phyloP scores from a whole-genome alignment of 202 grass and related monocot genomes.

The Panicum hallii region DNA sequence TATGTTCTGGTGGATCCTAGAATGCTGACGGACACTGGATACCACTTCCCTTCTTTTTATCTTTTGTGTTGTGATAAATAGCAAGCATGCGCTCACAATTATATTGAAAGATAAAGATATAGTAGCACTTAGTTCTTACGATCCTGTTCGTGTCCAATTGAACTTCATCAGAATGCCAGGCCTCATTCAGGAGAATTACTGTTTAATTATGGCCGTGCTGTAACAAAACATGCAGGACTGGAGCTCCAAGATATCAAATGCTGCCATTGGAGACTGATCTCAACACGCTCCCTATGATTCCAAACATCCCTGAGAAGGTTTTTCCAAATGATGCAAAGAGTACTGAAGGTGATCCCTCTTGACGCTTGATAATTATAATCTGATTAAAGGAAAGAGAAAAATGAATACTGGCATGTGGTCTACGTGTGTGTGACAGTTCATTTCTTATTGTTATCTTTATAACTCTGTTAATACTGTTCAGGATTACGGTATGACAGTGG shows the following conservation, averaged over 20 bases:
- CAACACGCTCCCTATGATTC: slow-evolving; percentile 76
- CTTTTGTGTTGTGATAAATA: background rate
- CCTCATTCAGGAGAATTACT: slow-evolving; percentile 18
- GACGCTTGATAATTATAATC: slow-evolving; percentile 24
- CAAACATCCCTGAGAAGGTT: slow-evolving; percentile 76
- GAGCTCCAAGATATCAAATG: slow-evolving; percentile 96
- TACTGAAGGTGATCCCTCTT: slow-evolving; percentile 68
- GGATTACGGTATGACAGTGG: slow-evolving; percentile 65
- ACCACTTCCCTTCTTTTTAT: background rate
- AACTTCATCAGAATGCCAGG: background rate
- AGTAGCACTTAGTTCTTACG: background rate
- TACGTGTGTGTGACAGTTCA: slow-evolving; percentile 14
- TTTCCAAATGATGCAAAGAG: slow-evolving; percentile 61
- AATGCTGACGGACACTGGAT: slow-evolving; percentile 13
- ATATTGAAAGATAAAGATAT: background rate
- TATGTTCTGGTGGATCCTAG: background rate
- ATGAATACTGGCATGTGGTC: background rate
- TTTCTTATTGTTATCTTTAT: slow-evolving; percentile 34
- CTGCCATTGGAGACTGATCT: slow-evolving; percentile 94
- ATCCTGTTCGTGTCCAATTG: slow-evolving; percentile 7
- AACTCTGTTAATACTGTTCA: slow-evolving; percentile 50
- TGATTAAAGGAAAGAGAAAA: background rate
- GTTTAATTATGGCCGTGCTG: slow-evolving; percentile 30
- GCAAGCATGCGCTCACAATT: background rate
- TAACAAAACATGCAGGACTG: slow-evolving; percentile 64